Base-by-base conservation (phyloP, 768 basidiomycete genomes). In the Mycena polygramma region DNA sequence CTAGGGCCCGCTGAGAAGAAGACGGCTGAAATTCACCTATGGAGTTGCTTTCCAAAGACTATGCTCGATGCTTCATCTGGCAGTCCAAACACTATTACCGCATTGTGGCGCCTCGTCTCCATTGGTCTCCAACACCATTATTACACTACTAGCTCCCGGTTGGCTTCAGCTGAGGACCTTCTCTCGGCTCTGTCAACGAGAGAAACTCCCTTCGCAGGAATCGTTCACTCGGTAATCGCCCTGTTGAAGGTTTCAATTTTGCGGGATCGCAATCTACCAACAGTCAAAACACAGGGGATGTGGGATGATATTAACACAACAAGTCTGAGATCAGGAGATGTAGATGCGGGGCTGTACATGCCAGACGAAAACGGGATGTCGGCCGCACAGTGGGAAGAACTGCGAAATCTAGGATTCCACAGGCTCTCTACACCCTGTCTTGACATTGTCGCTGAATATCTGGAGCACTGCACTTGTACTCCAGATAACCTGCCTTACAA, bases 391-490 rank as follows among this genome's bases (percentile, higher is more conserved):
- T 3, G 6, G 17, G 5, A 8, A 9, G 4, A 13, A 9, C 4
- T 22, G 49, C 7, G 15, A 9, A 8, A 51, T 9, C n/a, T n/a
- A n/a, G n/a, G n/a, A n/a, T n/a, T n/a, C n/a, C n/a, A n/a, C n/a
- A 4, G 24, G 49, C 9, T 26, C n/a, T 51, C 49, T 6, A 43
- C 45, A 17, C 43, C 58, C 4, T 4, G 2, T 30, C n/a, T 46
- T 30, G 11, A 2, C 22, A 7, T 60, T 14, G 4, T 60, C 7
- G 59, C 59, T 0, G 59, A 60, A 36, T 60, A 35, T 22, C 59
- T 60, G 1, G 59, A 60, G 11, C 45, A 49, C 20, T 60, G 59
- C n/a, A n/a, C n/a, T n/a, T n/a, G n/a, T n/a, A 35, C 24, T 24
- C 35, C 45, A 7, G 59, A 46, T 20, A 1, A 26, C n/a, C 36